Evolutionary conservation across 257 asterid species (phyloP).

Genomic region (Capsicum pubescens): DNA sequence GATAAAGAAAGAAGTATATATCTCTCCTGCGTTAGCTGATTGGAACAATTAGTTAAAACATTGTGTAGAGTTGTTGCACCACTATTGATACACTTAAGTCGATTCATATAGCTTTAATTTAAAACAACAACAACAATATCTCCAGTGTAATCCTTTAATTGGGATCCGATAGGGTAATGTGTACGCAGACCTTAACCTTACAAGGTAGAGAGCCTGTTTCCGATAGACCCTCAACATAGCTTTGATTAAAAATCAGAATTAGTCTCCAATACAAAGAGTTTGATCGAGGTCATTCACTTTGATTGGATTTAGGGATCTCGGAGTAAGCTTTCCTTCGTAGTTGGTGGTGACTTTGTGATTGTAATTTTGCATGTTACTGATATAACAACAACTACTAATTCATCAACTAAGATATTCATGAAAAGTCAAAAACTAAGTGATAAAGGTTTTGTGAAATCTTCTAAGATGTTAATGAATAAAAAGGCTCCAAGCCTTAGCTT

Average conservation of each 20-base stretch:
- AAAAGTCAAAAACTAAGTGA: too few species aligned
- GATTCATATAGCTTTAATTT: background rate
- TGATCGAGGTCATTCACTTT: background rate
- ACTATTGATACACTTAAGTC: background rate
- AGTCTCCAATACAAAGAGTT: background rate
- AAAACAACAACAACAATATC: background rate
- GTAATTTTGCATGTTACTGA: background rate
- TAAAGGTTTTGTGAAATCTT: too few species aligned
- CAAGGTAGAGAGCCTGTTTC: too few species aligned
- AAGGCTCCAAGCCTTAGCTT: background rate
- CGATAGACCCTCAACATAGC: too few species aligned
- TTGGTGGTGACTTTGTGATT: background rate
- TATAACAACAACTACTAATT: too few species aligned
- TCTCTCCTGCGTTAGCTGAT: background rate
- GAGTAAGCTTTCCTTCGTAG: background rate
- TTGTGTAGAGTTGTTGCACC: background rate
- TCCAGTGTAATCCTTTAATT: too few species aligned
- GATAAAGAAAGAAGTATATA: background rate
- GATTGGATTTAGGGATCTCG: slow-evolving; percentile 12
- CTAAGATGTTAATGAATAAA: background rate
- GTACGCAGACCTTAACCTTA: too few species aligned
- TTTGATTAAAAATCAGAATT: background rate
- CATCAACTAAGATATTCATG: too few species aligned
- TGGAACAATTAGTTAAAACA: background rate
- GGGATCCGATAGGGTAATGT: too few species aligned